These are phyloP conservation scores for Eucalyptus melliodora DNA, from an alignment of 345 rosid species.

Conservation along the genomic window DNA sequence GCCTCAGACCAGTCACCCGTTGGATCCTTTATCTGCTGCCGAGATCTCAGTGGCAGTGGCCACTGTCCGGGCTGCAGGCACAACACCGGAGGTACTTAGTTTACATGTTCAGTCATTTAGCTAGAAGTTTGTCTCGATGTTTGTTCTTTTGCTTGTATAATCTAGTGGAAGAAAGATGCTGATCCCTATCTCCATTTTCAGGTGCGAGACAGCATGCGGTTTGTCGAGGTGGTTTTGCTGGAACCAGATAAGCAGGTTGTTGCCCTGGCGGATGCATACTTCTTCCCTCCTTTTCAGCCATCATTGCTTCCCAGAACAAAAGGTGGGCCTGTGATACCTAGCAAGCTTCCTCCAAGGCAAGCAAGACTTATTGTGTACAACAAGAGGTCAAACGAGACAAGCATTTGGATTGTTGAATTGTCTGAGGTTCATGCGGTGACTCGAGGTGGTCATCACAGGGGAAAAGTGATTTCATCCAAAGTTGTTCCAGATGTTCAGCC, in stretches of 20 bases:
- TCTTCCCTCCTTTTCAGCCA: conserved; percentile 84
- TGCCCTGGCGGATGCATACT: conserved; percentile 74
- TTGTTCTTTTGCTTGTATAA: not conserved
- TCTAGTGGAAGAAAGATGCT: not conserved
- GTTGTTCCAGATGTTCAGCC: conserved; percentile 74
- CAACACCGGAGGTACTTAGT: conserved; percentile 45
- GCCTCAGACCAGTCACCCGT: conserved; percentile 64
- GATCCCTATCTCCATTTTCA: not conserved
- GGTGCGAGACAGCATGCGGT: conserved; percentile 82
- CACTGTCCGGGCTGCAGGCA: conserved; percentile 74
- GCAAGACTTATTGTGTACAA: conserved; percentile 72
- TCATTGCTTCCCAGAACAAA: conserved; percentile 61
- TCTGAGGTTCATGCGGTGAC: conserved; percentile 69
- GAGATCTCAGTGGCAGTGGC: conserved; percentile 74
- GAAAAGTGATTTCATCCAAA: conserved; percentile 55
- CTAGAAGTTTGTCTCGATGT: not conserved
- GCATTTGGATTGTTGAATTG: conserved; percentile 62
- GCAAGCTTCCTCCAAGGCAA: conserved; percentile 61
- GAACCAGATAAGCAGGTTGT: conserved; percentile 68
- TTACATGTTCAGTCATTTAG: not conserved
- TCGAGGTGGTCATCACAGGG: conserved; percentile 76
- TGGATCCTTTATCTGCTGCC: conserved; percentile 73
- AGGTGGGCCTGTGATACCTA: conserved; percentile 59
- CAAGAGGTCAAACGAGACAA: conserved; percentile 60
- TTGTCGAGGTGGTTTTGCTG: conserved; percentile 50